phyloP scores from a whole-genome alignment of 306 rosid genomes.

The Cucurbita ficifolia region DNA sequence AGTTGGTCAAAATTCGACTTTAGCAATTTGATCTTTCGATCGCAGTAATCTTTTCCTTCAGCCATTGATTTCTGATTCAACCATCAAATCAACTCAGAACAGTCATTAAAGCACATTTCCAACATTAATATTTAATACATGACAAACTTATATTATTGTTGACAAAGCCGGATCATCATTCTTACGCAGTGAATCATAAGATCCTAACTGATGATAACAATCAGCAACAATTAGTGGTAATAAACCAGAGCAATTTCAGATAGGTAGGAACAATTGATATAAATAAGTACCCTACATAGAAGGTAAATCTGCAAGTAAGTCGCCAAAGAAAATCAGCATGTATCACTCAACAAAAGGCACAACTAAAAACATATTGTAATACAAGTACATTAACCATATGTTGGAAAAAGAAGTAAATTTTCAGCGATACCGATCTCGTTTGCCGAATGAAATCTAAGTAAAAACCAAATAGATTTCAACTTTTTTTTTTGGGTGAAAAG shows the following conservation, averaged over 20 bases:
- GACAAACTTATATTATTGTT: neutral
- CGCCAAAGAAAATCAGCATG: neutral
- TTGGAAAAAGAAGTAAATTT: neutral
- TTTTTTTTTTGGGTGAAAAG: neutral
- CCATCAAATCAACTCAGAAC: neutral
- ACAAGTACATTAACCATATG: neutral
- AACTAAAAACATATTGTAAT: neutral
- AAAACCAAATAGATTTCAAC: neutral
- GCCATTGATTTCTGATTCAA: constrained; percentile 55
- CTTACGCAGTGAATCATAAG: neutral
- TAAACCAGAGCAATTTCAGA: neutral
- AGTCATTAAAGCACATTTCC: neutral
- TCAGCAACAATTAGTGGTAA: neutral
- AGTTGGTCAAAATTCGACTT: constrained; percentile 90
- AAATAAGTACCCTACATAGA: neutral
- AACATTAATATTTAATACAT: neutral
- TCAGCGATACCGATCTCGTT: neutral
- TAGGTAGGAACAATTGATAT: neutral
- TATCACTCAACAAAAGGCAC: neutral
- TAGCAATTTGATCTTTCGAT: constrained; percentile 72
- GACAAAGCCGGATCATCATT: neutral
- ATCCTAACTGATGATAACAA: neutral
- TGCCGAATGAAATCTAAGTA: neutral
- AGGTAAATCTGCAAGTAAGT: neutral
- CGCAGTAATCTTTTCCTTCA: constrained; percentile 82